phyloP scores from a whole-genome alignment of 202 grass and related monocot species.

The Zoysia matrella region DNA sequence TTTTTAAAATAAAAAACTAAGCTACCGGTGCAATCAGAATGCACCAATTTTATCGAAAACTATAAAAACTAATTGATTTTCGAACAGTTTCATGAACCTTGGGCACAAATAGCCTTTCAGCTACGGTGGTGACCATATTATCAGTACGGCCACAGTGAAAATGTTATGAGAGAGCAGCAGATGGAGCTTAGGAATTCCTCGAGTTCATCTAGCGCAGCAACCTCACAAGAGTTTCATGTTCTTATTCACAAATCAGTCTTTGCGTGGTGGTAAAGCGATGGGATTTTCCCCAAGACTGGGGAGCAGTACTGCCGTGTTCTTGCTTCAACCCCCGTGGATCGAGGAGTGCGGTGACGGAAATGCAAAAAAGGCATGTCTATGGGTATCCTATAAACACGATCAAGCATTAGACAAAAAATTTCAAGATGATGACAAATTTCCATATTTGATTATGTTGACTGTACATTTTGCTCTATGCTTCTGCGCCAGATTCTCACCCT shows the following conservation, averaged over 20 bases:
- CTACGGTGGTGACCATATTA: neutral
- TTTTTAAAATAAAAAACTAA: too few species aligned
- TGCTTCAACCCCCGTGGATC: constrained; percentile 31
- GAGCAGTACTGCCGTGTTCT: constrained; percentile 9
- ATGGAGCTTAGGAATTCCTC: neutral
- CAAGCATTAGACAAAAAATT: neutral
- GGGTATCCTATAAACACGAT: constrained; percentile 29
- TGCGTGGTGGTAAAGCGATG: neutral
- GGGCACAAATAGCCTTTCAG: constrained; percentile 1
- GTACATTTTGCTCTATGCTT: too few species aligned
- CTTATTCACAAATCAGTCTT: neutral
- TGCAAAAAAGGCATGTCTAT: neutral
- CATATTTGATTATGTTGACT: neutral
- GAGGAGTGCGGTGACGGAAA: neutral
- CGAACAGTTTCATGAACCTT: too few species aligned
- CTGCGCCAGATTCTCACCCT: too few species aligned
- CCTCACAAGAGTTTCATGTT: neutral
- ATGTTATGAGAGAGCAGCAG: neutral
- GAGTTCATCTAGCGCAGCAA: neutral
- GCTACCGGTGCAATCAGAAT: too few species aligned
- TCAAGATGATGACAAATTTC: constrained; percentile 18
- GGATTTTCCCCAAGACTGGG: neutral
- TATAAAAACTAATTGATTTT: too few species aligned
- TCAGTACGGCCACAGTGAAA: neutral
- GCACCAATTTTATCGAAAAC: too few species aligned